Percentiles rank a stretch among this genome's conserved stretches.
phyloP scores from a whole-genome alignment of 2,329 filamentous ascomycete species.

The Apiospora malaysiana region DNA sequence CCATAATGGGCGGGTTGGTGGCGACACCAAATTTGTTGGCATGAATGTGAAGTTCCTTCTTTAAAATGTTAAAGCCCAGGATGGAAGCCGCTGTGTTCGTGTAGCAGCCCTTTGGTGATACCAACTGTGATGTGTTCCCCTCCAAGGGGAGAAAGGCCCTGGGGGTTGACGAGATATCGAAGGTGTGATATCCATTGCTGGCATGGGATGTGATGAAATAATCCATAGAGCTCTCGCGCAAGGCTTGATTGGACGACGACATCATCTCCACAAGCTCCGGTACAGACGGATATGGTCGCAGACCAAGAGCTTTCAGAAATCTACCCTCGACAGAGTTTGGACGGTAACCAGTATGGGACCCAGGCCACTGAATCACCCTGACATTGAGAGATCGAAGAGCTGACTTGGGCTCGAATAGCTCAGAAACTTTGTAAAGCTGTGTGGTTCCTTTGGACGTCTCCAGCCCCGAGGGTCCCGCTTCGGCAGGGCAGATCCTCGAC shows the following conservation, averaged over 20 bases:
- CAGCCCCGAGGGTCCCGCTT: slow-evolving; percentile 62
- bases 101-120: slow-evolving; percentile 78
- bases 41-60: slow-evolving; percentile 77
- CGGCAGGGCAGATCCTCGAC: slow-evolving; percentile 83
- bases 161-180: slow-evolving; percentile 60
- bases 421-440: slow-evolving; percentile 72
- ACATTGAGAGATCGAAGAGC: slow-evolving; percentile 72
- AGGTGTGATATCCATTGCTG: slow-evolving; percentile 74
- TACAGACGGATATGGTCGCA: slow-evolving; percentile 74
- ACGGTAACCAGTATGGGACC: slow-evolving; percentile 64
- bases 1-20: slow-evolving; percentile 77
- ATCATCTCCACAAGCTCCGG: slow-evolving; percentile 81
- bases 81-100: slow-evolving; percentile 78
- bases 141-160: slow-evolving; percentile 76
- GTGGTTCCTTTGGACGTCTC: slow-evolving; percentile 58
- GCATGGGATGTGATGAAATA: slow-evolving; percentile 87
- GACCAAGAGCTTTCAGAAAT: slow-evolving; percentile 75
- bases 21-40: slow-evolving; percentile 85
- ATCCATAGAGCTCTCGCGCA: slow-evolving; percentile 73
- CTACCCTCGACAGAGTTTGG: slow-evolving; percentile 72
- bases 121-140: slow-evolving; percentile 67
- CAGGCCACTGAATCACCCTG: slow-evolving; percentile 84
- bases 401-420: slow-evolving; percentile 82
- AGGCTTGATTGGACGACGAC: slow-evolving; percentile 60
- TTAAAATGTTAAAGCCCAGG: slow-evolving; percentile 81